Conservation (phyloP, 768 basidiomycete genomes). For the Phlegmacium glaucopus region DNA sequence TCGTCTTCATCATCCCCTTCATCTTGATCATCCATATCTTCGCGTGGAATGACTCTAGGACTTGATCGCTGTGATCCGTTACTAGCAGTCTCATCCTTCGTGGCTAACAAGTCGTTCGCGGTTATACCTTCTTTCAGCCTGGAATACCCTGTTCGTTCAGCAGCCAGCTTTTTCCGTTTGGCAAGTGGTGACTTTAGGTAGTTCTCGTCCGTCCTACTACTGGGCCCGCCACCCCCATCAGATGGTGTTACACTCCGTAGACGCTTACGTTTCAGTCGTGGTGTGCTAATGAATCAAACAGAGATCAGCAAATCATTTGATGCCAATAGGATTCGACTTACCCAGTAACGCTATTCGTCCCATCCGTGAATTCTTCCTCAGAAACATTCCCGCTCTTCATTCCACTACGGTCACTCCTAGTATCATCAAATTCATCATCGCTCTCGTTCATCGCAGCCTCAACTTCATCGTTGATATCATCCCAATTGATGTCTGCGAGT, state of each 20-base stretch:
- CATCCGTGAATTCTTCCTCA: constrained; percentile 58
- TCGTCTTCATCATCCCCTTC: constrained; percentile 45
- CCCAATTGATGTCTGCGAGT: constrained; percentile 71
- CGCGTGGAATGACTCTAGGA: constrained; percentile 7
- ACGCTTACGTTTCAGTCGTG: constrained; percentile 60
- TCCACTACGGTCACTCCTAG: constrained; percentile 36
- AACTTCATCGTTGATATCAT: constrained; percentile 81
- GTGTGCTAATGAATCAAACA: constrained; percentile 31
- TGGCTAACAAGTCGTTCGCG: constrained; percentile 44
- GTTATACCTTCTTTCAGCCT: constrained; percentile 65
- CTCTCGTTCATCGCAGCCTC: constrained; percentile 85
- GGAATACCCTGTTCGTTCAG: constrained; percentile 62
- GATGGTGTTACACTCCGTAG: constrained; percentile 71
- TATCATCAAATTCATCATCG: constrained; percentile 55
- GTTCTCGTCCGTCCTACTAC: constrained; percentile 29
- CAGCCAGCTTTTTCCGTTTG: constrained; percentile 75
- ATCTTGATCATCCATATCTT: constrained; percentile 35
- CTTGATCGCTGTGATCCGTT: constrained; percentile 16
- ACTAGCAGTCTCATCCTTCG: constrained; percentile 13
- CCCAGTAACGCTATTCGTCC: constrained; percentile 37
- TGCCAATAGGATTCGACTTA: constrained; percentile 12
- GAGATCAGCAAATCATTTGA: background rate
- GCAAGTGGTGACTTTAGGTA: constrained; percentile 68
- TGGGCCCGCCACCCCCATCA: constrained; percentile 41
- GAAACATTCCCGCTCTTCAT: constrained; percentile 52